Conservation (phyloP, 2,329 filamentous ascomycete genomes). For the Alternaria sp. region DNA sequence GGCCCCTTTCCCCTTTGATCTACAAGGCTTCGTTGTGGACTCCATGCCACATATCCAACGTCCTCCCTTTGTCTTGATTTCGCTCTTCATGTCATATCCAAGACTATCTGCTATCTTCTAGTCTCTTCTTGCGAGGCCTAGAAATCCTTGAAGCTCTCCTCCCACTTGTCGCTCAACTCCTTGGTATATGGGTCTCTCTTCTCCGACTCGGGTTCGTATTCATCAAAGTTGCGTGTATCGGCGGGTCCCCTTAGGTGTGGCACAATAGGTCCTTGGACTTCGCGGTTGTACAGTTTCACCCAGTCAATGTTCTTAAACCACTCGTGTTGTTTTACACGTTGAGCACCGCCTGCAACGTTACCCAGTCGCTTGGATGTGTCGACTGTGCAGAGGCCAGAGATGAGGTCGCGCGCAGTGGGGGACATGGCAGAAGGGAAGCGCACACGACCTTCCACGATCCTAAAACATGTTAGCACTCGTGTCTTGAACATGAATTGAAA, state of each 20-base stretch:
- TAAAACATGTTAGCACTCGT: constrained; percentile 41
- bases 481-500: neutral
- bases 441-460: constrained; percentile 81
- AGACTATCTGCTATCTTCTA: neutral
- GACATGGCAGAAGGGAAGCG: constrained; percentile 76
- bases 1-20: neutral
- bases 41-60: neutral
- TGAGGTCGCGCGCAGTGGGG: constrained; percentile 74
- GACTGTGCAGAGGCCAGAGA: constrained; percentile 77
- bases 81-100: neutral
- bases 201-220: constrained; percentile 79
- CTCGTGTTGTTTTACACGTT: constrained; percentile 75
- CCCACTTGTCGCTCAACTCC: constrained; percentile 74
- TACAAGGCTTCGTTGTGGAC: neutral
- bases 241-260: constrained; percentile 76
- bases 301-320: constrained; percentile 79
- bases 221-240: constrained; percentile 82
- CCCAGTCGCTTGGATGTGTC: constrained; percentile 80
- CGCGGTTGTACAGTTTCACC: constrained; percentile 73
- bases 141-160: constrained; percentile 75
- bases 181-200: constrained; percentile 72
- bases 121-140: constrained; percentile 44
- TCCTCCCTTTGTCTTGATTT: neutral
- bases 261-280: constrained; percentile 73
- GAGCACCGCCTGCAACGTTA: constrained; percentile 78